Evolutionary conservation across 129 eudicot species (phyloP), one percentile per base, ranked within the genome.

Genomic region (Pittosporum tobira): DNA sequence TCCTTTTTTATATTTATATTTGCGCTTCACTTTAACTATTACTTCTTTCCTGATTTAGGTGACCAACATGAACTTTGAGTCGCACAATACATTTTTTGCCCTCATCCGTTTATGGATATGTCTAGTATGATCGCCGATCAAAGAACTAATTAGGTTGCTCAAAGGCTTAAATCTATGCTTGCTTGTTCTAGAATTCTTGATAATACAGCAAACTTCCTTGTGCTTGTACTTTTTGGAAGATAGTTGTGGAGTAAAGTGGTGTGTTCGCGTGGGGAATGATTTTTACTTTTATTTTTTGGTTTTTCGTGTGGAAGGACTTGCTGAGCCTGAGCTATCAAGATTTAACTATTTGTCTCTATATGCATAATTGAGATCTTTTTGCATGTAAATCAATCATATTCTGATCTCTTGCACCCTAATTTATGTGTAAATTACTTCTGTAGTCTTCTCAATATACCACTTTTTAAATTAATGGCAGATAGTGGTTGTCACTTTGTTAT

Each of bases 271-370:
- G 30, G 45, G 28, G 14, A 56, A 56, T 56, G 61, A 29, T 45
- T 31, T 56, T 56, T 16, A 1, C 14, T 42, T 15, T 42, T 1
- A 56, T 13, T 26, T n/a, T n/a, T n/a, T n/a, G n/a, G n/a, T n/a
- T n/a, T n/a, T n/a, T 3, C 5, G 18, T 49, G 25, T 16, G 16
- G n/a, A 49, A 36, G 18, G 69, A 54, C 37, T 38, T 30, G 47
- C 23, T 56, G 44, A 26, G 46, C 26, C 16, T 26, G 51, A 7
- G 48, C 28, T 34, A 15, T 27, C 51, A 34, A 15, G 45, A 51
- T 64, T 50, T 27, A 42, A 24, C 53, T 43, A 25, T 53, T 54
- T 65, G 70, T 65, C 70, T 65, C 25, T 18, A 28, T 27, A 24
- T 6, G 52, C 43, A 53, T 65, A 65, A 27, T 65, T 42, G 36